Evolutionary conservation across 2,329 filamentous ascomycete genomes (phyloP), one percentile per base, ranked within the genome.

Genomic region (Epichloe brachyelytri): DNA sequence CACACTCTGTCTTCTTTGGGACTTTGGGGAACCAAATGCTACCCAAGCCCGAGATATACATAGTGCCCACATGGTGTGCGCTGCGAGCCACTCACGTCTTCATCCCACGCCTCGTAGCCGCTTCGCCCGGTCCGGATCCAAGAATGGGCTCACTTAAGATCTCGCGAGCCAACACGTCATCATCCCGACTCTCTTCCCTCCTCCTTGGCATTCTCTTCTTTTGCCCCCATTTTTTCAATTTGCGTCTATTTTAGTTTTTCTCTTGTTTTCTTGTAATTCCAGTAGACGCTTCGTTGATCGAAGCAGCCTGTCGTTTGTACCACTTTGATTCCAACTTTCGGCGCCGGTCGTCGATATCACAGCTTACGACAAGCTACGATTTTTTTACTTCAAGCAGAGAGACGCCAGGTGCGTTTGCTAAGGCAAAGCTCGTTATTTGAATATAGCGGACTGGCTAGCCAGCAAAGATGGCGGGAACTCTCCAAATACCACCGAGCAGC

Each of bases 391-490:
- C 51, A 8, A 34, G 33, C 20, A 34, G n/a, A 6, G 8, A 43
- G 15, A 40, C 44, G 36, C 45, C 22, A 7, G 46, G 43, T 40
- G 22, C 26, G 30, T 37, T 37, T 5, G 20, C 49, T 38, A 8
- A 47, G 33, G 10, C 4, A 14, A 20, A 34, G 43, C 12, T 15
- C 41, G 46, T 58, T 64, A 63, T 63, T 58, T 55, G 51, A 58
- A 56, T 54, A 65, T 66, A 66, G 54, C 61, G 40, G 40, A 36
- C 43, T 17, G 7, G 4, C n/a, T 17, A 47, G 63, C 57, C 57
- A 55, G 47, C 54, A 54, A 52, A 59, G 55, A 79, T 79, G 76
- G 64, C 76, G 50, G 73, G 74, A 50, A 57, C 61, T 49, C 51
- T 62, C 48, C 55, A 51, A 17, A 40, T 52, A 51, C 52, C 51